Evolutionary conservation across 140 eudicot species (phyloP).

Genomic region (Stevia rebaudiana): DNA sequence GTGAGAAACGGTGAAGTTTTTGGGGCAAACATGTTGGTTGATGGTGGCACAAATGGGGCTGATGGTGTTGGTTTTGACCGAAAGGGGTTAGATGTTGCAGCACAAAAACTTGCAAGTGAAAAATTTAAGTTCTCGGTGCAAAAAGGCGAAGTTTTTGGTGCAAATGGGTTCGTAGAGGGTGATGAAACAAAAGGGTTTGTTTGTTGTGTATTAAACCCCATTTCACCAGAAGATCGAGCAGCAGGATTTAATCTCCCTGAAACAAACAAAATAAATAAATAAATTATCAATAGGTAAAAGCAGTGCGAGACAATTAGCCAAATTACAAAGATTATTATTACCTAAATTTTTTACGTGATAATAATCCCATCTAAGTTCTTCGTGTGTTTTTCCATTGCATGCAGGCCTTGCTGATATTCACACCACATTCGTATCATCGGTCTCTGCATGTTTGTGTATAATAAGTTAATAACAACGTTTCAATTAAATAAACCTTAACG

Average conservation of each 20-base stretch:
- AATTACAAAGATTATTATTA: constrained; percentile 15
- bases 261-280: neutral
- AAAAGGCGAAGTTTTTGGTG: too few relatives aligned
- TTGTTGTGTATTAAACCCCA: constrained; percentile 57
- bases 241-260: constrained; percentile 90
- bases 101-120: too few relatives aligned
- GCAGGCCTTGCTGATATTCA: constrained; percentile 91
- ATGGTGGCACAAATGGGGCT: constrained; percentile 64
- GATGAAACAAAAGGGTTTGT: constrained; percentile 55
- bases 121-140: too few relatives aligned
- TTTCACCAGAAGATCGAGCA: constrained; percentile 56
- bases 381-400: constrained; percentile 87
- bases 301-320: too few relatives aligned
- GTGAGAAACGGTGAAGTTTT: constrained; percentile 49
- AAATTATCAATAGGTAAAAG: neutral
- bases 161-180: constrained; percentile 50
- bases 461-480: constrained; percentile 1
- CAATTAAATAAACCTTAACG: constrained; percentile 10
- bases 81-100: too few relatives aligned
- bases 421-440: constrained; percentile 53
- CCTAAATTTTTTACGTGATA: constrained; percentile 91
- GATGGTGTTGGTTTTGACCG: too few relatives aligned
- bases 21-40: constrained; percentile 68
- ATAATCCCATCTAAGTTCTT: constrained; percentile 98
- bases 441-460: constrained; percentile 41